Percentiles rank a stretch among this genome's conserved stretches.
phyloP scores from a whole-genome alignment of 305 asterid genomes.

The Fraxinus dipetala region DNA sequence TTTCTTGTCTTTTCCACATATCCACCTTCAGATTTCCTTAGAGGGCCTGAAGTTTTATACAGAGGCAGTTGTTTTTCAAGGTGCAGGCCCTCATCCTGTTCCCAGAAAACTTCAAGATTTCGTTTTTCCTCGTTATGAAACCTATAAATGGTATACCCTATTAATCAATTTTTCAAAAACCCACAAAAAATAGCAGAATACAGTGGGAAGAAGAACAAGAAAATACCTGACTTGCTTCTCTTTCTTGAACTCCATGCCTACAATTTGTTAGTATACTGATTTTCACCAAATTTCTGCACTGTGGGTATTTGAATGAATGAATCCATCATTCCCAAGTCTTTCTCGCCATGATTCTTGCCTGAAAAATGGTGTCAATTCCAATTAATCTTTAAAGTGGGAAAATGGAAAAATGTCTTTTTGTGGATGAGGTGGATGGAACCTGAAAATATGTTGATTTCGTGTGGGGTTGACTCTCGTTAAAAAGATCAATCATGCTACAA shows the following conservation, averaged over 20 bases:
- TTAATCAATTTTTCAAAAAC: neutral
- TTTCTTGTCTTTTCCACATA: conserved; percentile 29
- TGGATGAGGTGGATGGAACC: conserved; percentile 15
- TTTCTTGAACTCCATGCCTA: conserved; percentile 49
- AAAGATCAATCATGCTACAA: no score
- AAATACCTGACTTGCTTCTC: conserved; percentile 57
- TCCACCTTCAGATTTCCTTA: conserved; percentile 44
- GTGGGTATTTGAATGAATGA: neutral
- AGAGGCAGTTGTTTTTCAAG: conserved; percentile 41
- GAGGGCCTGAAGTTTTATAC: conserved; percentile 31
- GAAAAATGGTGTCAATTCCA: conserved; percentile 6
- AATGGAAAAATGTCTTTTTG: conserved; percentile 15
- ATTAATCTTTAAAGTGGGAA: neutral
- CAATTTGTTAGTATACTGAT: neutral
- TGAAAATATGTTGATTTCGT: conserved; percentile 26
- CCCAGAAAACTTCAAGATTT: conserved; percentile 49
- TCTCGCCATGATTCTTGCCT: neutral
- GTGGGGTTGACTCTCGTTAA: conserved; percentile 27
- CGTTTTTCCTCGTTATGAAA: conserved; percentile 50
- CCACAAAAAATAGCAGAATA: neutral
- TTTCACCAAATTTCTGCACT: neutral
- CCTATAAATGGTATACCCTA: conserved; percentile 31
- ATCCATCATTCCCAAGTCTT: conserved; percentile 3
- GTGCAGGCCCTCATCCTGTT: conserved; percentile 35
- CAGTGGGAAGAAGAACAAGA: neutral